Base-by-base conservation (phyloP, 192 early-diverging fungal genomes). In the Gaertneriomyces semiglobifer region DNA sequence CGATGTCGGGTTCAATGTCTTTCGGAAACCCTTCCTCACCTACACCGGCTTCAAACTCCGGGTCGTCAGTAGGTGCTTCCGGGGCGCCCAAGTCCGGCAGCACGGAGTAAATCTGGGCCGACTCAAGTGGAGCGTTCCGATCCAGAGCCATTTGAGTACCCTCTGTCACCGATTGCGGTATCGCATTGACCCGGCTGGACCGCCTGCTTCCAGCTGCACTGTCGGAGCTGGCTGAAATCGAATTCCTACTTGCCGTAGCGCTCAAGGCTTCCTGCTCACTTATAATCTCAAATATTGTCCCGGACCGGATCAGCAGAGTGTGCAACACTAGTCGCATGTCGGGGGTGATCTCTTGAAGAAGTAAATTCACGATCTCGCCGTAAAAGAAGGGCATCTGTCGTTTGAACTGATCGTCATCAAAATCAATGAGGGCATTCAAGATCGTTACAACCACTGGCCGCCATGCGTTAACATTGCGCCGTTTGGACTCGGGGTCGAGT, bases 371-470 rank as follows among this genome's bases (percentile, higher is more conserved):
- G n/a, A 81, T 74, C 55, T 79, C 76, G n/a, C 75, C 57, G 71
- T 91, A 91, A 60, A 89, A 88, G 25, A 65, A 58, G 3, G 79
- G 80, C 8, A 88, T 77, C 69, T 88, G 83, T 51, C 65, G 57
- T 25, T 73, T 46, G 79, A 89, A 89, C 78, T 87, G 78, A 53
- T 83, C 79, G 59, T 89, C 87, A 62, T 89, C 78, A 60, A 93
- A 79, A 39, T 88, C 79, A 7, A 83, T 58, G 33, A 90, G 52
- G 6, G 86, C 84, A 47, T 86, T 88, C 42, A 93, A 68, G 45
- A 93, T 87, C 43, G 77, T 80, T 25, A 87, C 79, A 8, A 93
- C 82, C 2, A 91, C 86, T 41, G 91, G 89, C 61, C 84, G 77
- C 91, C 91, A 93, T 1, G 89, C 86, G 52, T 77, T 74, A 42